Evolutionary conservation across 2,329 filamentous ascomycete genomes (phyloP).

Genomic region (Calycina herbarum): DNA sequence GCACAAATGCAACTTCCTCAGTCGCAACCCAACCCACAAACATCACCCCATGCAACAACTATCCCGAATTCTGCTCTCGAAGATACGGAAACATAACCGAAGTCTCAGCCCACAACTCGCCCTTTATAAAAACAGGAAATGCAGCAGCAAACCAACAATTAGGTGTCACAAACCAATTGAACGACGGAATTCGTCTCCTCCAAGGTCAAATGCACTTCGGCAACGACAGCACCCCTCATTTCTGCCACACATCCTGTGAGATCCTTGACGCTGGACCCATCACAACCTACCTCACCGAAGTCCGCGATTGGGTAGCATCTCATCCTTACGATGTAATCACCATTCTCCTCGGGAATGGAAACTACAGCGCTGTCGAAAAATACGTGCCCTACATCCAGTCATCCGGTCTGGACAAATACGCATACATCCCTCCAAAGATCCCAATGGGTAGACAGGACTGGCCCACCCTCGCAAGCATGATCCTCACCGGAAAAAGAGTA

Average conservation of each 20-base stretch:
- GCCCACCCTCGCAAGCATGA: constrained; percentile 80
- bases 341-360: constrained; percentile 81
- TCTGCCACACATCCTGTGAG: constrained; percentile 84
- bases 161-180: constrained; percentile 67
- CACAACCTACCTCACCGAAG: constrained; percentile 67
- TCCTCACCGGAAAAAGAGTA: constrained; percentile 67
- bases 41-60: constrained; percentile 77
- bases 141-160: constrained; percentile 74
- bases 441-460: constrained; percentile 75
- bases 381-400: constrained; percentile 70
- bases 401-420: constrained; percentile 70
- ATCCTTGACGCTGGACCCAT: constrained; percentile 80
- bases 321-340: constrained; percentile 89
- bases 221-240: constrained; percentile 60
- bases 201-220: constrained; percentile 65
- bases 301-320: constrained; percentile 69
- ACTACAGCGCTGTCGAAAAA: constrained; percentile 62
- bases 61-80: constrained; percentile 72
- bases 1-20: constrained; percentile 47
- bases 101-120: constrained; percentile 78
- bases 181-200: constrained; percentile 71
- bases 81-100: constrained; percentile 81
- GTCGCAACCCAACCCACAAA: constrained; percentile 56
- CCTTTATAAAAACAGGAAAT: constrained; percentile 70
- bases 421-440: constrained; percentile 70